A percentile compares a stretch with the other conserved stretches of the same genome.
phyloP scores from a whole-genome alignment of 257 asterid genomes.

The Solanum megistacrolobum region DNA sequence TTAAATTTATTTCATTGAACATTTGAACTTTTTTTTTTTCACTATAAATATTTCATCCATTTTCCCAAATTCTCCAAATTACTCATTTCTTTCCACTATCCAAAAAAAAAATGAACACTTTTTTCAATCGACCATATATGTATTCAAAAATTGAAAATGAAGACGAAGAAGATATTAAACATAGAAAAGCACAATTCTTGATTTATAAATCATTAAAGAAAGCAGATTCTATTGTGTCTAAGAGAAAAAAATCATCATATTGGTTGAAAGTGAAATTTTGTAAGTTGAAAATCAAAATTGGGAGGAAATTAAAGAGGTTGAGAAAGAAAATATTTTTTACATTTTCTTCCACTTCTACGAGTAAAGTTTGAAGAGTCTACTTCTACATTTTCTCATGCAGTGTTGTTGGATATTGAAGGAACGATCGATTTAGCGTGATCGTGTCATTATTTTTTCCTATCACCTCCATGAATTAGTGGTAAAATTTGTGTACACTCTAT shows the following conservation, averaged over 20 bases:
- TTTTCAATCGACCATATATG: constrained; percentile 10
- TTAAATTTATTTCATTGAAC: not conserved
- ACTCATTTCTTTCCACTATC: not conserved
- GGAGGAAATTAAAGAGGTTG: constrained; percentile 43
- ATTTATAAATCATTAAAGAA: constrained; percentile 50
- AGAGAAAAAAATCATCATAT: constrained; percentile 20
- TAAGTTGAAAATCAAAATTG: constrained; percentile 53
- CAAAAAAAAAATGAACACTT: constrained; percentile 6
- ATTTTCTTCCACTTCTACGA: constrained; percentile 16
- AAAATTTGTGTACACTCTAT: accelerated
- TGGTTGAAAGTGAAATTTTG: constrained; percentile 47
- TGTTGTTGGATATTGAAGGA: not conserved
- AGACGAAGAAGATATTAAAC: constrained; percentile 46
- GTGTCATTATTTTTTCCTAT: not conserved
- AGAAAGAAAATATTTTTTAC: constrained; percentile 31
- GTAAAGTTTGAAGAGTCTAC: not conserved
- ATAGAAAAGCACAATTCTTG: constrained; percentile 63
- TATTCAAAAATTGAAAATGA: constrained; percentile 48
- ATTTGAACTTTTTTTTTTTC: not conserved
- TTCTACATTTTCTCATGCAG: not conserved
- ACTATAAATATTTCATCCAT: not conserved
- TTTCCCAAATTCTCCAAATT: not conserved
- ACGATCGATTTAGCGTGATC: not conserved
- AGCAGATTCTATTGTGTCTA: constrained; percentile 18
- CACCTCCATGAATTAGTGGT: accelerated